Percentiles rank a stretch among this genome's conserved stretches.
Evolutionary conservation across 805 yeast genomes (phyloP).

Genomic region (Saturnispora dispora): DNA sequence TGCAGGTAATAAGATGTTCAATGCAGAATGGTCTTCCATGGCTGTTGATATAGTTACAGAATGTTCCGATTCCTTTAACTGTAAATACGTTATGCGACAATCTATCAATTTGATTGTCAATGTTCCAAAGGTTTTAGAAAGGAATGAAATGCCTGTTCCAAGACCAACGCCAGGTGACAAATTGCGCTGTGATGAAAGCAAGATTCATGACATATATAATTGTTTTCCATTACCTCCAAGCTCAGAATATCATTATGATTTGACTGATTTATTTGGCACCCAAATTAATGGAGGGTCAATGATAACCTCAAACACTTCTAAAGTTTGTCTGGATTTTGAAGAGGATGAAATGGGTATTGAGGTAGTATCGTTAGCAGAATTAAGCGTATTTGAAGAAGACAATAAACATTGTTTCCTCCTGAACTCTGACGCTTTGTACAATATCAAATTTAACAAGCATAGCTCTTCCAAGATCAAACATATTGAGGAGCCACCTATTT

Average conservation of each 20-base stretch:
- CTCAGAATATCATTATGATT: conserved; percentile 37
- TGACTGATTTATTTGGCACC: conserved; percentile 65
- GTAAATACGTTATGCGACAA: conserved; percentile 51
- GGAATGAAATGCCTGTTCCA: conserved; percentile 63
- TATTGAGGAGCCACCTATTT: conserved; percentile 47
- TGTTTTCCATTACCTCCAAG: conserved; percentile 72
- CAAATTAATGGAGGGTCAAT: conserved; percentile 55
- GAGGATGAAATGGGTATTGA: conserved; percentile 36
- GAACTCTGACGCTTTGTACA: conserved; percentile 20
- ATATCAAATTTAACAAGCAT: conserved; percentile 34
- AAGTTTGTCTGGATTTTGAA: conserved; percentile 35
- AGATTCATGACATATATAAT: conserved; percentile 48
- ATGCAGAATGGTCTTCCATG: conserved; percentile 91
- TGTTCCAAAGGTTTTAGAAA: conserved; percentile 56
- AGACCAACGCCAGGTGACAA: conserved; percentile 63
- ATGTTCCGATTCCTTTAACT: conserved; percentile 33
- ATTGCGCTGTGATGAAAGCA: conserved; percentile 64
- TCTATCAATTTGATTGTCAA: conserved; percentile 65
- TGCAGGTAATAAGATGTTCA: conserved; percentile 86
- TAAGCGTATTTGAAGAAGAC: not conserved
- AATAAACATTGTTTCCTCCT: conserved; percentile 20
- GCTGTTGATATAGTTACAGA: conserved; percentile 66
- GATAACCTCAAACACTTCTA: conserved; percentile 36
- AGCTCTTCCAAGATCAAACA: conserved; percentile 37
- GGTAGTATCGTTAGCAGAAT: conserved; percentile 9